Conservation (phyloP, 169 alveolate species). For the Babesia gibsoni region DNA sequence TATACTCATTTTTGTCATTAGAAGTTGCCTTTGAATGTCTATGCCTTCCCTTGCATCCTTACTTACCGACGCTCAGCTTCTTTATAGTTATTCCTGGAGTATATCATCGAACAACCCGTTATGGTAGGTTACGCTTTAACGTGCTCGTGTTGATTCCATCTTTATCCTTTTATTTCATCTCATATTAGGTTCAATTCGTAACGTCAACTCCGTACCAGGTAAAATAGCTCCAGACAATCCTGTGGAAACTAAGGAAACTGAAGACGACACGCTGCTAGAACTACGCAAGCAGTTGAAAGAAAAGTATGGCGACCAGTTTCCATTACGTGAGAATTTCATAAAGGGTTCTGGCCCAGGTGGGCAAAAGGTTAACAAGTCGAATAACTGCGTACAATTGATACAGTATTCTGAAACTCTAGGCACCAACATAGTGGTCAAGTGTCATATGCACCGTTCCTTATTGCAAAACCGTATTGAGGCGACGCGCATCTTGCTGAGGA, state of each 20-base stretch:
- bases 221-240: no score
- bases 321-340: constrained; percentile 70
- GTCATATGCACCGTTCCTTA: constrained; percentile 68
- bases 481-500: constrained; percentile 60
- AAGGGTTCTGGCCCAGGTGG: constrained; percentile 89
- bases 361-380: constrained; percentile 84
- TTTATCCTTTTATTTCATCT: no score
- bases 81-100: neutral
- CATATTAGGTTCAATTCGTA: no score
- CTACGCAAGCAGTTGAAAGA: constrained; percentile 26
- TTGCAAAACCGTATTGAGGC: constrained; percentile 70
- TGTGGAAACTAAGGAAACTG: no score
- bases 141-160: no score
- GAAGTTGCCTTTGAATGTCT: neutral
- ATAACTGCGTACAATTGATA: constrained; percentile 79
- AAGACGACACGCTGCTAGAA: constrained; percentile 11
- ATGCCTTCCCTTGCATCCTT: neutral
- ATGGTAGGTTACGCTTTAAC: no score
- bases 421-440: constrained; percentile 58
- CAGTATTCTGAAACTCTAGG: constrained; percentile 63
- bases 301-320: constrained; percentile 28
- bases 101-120: no score
- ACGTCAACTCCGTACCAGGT: no score
- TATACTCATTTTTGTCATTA: neutral
- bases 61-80: neutral